Evolutionary conservation across 495 filamentous ascomycete genomes (phyloP).

Genomic region (Tuber microsphaerosporum): DNA sequence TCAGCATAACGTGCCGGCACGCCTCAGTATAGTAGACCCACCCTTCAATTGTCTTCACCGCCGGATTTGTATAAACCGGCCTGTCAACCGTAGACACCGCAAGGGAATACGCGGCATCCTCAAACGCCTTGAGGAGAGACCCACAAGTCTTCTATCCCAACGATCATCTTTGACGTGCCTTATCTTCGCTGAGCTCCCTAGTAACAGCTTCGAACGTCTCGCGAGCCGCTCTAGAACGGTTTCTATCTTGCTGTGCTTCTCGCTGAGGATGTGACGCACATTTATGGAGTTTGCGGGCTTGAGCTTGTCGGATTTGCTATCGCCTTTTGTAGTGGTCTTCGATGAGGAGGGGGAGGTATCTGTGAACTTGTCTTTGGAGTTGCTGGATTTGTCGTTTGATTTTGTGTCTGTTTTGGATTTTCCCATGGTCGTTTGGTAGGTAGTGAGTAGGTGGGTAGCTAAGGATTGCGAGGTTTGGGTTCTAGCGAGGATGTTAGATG

Average conservation of each 20-base stretch:
- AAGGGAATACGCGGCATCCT: conserved; percentile 31
- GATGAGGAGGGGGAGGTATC: conserved; percentile 11
- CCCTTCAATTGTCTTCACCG: conserved; percentile 38
- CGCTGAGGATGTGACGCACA: conserved; percentile 42
- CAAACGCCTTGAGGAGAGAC: conserved; percentile 28
- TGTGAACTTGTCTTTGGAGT: conserved; percentile 6
- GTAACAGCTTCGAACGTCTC: conserved; percentile 40
- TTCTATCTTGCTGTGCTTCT: conserved; percentile 36
- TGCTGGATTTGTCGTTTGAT: conserved; percentile 14
- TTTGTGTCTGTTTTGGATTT: conserved; percentile 23
- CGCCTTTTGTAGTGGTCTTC: conserved; percentile 22
- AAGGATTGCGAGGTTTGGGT: background rate
- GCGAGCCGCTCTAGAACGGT: conserved; percentile 34
- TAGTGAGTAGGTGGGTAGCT: too few relatives aligned
- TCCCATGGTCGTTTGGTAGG: background rate
- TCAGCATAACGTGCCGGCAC: background rate
- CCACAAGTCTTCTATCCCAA: conserved; percentile 40
- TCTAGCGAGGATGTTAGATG: background rate
- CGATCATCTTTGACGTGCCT: conserved; percentile 39
- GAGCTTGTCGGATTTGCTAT: conserved; percentile 27
- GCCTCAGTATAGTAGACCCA: background rate
- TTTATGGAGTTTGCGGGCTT: conserved; percentile 39
- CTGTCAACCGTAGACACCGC: conserved; percentile 37
- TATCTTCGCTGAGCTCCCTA: conserved; percentile 38
- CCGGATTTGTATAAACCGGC: conserved; percentile 35